Evolutionary conservation across 768 basidiomycete species (phyloP), one percentile per base, ranked within the genome.

Genomic region (Hirschioporus abietinus): DNA sequence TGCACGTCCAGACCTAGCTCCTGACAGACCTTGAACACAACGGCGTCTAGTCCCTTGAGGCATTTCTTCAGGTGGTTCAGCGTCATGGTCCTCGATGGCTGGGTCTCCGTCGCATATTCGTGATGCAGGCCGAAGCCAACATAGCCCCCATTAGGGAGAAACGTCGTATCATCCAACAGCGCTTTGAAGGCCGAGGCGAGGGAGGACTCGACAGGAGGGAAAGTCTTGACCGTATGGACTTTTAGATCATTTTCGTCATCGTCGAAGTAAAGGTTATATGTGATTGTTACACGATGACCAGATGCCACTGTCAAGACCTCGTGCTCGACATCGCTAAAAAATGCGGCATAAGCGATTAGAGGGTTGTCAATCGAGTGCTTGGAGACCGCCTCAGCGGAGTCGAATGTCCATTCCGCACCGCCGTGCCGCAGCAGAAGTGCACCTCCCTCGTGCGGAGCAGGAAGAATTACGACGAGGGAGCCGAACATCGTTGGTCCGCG

Each of bases 51-150:
- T 0, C 77, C 78, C 68, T 78, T 78, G 25, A 79, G 69, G 25
- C 67, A 70, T 4, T 63, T 66, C 35, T 58, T 26, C 10, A 78
- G 36, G 9, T 66, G 36, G 0, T 69, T 57, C 17, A 75, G 65
- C 1, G 58, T 64, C 66, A 64, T 69, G 24, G 57, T 67, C 65
- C 8, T 66, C 35, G 25, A 17, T 42, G 26, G 64, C 59, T 1
- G 68, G 25, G 20, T 42, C n/a, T 34, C 42, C 10, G 78, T 65
- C 0, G 78, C 77, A 63, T 82, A 81, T 26, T 72, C 68, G 66
- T 80, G 74, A 2, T 69, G 64, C 7, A 81, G 74, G 0, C 77
- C 77, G 57, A 79, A 78, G 2, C 75, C 78, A 10, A 82, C 66
- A 17, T 72, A 70, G 4, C 77, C 78, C 1, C 79, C 79, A 0